Conservation (phyloP, 495 filamentous ascomycete genomes). For the Aspergillus sparsus region DNA sequence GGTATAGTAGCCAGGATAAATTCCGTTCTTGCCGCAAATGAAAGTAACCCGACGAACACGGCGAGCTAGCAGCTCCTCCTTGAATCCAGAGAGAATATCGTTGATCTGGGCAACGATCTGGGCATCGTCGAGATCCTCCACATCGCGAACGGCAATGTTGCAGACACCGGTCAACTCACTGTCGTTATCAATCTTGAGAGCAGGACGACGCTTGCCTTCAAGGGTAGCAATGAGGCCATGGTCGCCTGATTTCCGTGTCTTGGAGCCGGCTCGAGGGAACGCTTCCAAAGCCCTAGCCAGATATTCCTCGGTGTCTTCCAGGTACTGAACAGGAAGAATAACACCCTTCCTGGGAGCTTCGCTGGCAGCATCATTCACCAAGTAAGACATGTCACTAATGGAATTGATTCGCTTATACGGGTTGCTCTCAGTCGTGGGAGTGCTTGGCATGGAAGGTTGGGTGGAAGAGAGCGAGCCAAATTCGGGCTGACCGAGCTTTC, state of each 20-base stretch:
- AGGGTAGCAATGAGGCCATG: conserved; percentile 70
- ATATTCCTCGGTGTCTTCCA: conserved; percentile 90
- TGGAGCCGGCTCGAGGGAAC: conserved; percentile 60
- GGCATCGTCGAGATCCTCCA: conserved; percentile 80
- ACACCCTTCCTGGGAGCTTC: conserved; percentile 92
- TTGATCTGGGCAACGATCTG: conserved; percentile 76
- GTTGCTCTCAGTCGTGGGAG: conserved; percentile 64
- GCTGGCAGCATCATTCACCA: conserved; percentile 63
- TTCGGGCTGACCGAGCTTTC: conserved; percentile 87
- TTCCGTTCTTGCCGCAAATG: conserved; percentile 92
- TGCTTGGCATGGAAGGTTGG: conserved; percentile 81
- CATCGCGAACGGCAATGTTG: conserved; percentile 89
- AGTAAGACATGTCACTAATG: conserved; percentile 93
- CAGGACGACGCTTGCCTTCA: conserved; percentile 66
- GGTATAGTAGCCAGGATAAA: conserved; percentile 96
- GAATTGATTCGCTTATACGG: conserved; percentile 82
- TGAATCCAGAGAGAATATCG: conserved; percentile 74
- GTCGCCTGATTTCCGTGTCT: conserved; percentile 38
- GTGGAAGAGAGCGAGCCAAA: conserved; percentile 76
- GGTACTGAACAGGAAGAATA: conserved; percentile 85
- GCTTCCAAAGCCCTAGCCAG: conserved; percentile 78
- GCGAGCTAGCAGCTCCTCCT: conserved; percentile 77
- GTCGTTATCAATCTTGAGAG: conserved; percentile 52
- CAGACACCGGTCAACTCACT: conserved; percentile 86
- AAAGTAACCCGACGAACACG: conserved; percentile 89